Base-by-base conservation (phyloP, 257 asterid genomes). In the Ophiorrhiza pumila region DNA sequence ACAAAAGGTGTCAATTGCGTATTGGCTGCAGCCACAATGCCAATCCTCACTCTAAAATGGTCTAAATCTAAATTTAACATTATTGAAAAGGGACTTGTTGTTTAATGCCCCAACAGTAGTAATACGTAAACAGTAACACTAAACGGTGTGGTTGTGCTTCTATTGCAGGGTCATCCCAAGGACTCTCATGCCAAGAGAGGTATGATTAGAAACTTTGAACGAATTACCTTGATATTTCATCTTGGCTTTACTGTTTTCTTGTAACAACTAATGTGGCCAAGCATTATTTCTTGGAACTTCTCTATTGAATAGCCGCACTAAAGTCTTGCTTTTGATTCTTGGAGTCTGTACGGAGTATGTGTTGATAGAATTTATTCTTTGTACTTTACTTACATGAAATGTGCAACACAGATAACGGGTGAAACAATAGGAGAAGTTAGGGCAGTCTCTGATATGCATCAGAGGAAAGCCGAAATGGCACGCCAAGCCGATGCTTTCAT, bases 161-260 rank as follows among this genome's bases (percentile, higher is more conserved):
- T 41, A n/a, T 68, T 85, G 87, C 94, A 93, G 98, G 65, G 89
- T 93, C 69, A 93, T 93, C 61, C 98, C 98, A 6, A 89, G 88
- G 80, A 88, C 97, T 43, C 96, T 93, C 61, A 93, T 91, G 98
- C 97, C 97, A 2, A 74, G 86, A 74, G 98, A 93, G 98, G 98
- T 93, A 86, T 9, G 12, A 31, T 20, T 9, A 63, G 35, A 27
- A 74, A 65, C 37, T 66, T 52, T 5, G 14, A 15, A 65, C 23
- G 17, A 20, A 9, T 22, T 31, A 32, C 58, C 34, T 71, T 71
- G 43, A 60, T 39, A 43, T n/a, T n/a, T n/a, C n/a, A 22, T 13
- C 35, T 58, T 25, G 22, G 61, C 23, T n/a, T 31, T 37, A n/a
- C 13, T 13, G 0, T 52, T 57, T 52, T 53, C 7, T 55, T 50